Percentiles rank a stretch among this genome's conserved stretches.
Evolutionary conservation across 345 rosid genomes (phyloP).

Genomic region (Aquilaria sinensis): DNA sequence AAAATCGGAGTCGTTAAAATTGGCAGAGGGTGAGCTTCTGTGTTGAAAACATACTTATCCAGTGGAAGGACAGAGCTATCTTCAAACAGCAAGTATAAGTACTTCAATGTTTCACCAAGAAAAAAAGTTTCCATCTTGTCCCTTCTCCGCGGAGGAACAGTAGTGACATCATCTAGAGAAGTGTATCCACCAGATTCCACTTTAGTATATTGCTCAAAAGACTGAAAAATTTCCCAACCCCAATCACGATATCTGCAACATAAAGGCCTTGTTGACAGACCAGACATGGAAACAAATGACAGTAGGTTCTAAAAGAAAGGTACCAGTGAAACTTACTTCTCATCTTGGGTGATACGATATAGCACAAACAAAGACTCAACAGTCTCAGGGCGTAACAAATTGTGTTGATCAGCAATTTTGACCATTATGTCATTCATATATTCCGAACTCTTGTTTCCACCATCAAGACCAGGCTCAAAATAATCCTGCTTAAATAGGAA

Average conservation of each 20-base stretch:
- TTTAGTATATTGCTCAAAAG: conserved; percentile 80
- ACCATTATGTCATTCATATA: conserved; percentile 82
- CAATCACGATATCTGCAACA: conserved; percentile 73
- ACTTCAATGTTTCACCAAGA: conserved; percentile 86
- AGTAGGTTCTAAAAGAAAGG: not conserved
- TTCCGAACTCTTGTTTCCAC: conserved; percentile 78
- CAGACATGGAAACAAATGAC: not conserved
- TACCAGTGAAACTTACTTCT: conserved; percentile 43
- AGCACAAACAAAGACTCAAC: conserved; percentile 91
- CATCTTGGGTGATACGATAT: conserved; percentile 77
- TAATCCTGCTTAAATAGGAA: conserved; percentile 51
- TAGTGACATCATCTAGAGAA: conserved; percentile 78
- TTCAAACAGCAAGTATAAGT: conserved; percentile 87
- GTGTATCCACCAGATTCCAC: conserved; percentile 78
- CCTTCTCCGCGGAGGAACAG: conserved; percentile 69
- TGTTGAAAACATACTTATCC: conserved; percentile 81
- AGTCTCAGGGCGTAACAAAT: conserved; percentile 93
- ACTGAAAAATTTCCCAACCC: conserved; percentile 97
- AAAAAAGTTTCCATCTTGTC: conserved; percentile 97
- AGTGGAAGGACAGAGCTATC: conserved; percentile 63
- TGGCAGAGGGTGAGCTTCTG: conserved; percentile 95
- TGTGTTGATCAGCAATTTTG: conserved; percentile 81
- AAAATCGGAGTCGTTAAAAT: conserved; percentile 39
- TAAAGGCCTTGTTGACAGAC: not conserved
- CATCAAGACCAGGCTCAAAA: conserved; percentile 76